Evolutionary conservation across 495 filamentous ascomycete genomes (phyloP).

Genomic region (Lepidopterella palustris): DNA sequence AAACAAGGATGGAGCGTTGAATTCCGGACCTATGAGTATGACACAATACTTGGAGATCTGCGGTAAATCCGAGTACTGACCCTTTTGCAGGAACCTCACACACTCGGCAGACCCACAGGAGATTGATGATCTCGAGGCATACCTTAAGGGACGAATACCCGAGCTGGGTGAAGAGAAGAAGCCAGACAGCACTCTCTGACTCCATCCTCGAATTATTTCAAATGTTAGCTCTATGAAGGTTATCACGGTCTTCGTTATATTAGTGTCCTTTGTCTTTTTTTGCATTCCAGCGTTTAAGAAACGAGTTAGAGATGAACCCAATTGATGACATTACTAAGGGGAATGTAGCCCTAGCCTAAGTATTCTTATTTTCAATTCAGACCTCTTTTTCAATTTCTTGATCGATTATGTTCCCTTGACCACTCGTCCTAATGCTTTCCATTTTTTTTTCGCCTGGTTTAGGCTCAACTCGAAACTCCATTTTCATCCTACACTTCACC

Average conservation of each 20-base stretch:
- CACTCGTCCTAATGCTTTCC: too few species aligned
- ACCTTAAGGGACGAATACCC: constrained; percentile 59
- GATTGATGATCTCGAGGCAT: constrained; percentile 77
- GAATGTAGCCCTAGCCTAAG: too few species aligned
- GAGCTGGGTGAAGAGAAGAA: constrained; percentile 34
- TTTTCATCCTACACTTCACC: too few species aligned
- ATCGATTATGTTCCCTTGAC: too few species aligned
- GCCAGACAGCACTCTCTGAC: constrained; percentile 19
- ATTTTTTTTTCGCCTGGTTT: too few species aligned
- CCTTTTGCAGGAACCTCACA: constrained; percentile 48
- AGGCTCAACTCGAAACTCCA: too few species aligned
- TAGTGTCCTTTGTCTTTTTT: not conserved
- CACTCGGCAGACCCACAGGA: constrained; percentile 76
- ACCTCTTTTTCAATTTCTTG: too few species aligned
- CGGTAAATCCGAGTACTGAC: not conserved
- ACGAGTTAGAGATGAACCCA: not conserved
- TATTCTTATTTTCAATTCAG: too few species aligned
- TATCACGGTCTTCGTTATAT: not conserved
- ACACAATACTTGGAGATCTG: not conserved
- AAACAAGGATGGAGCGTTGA: constrained; percentile 62
- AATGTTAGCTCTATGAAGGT: not conserved
- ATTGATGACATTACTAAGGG: too few species aligned
- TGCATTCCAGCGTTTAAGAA: not conserved
- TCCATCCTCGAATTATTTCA: not conserved
- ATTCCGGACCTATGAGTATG: constrained; percentile 69